phyloP scores from a whole-genome alignment of 108 stramenopile species.

The Skeletonema menzelii region DNA sequence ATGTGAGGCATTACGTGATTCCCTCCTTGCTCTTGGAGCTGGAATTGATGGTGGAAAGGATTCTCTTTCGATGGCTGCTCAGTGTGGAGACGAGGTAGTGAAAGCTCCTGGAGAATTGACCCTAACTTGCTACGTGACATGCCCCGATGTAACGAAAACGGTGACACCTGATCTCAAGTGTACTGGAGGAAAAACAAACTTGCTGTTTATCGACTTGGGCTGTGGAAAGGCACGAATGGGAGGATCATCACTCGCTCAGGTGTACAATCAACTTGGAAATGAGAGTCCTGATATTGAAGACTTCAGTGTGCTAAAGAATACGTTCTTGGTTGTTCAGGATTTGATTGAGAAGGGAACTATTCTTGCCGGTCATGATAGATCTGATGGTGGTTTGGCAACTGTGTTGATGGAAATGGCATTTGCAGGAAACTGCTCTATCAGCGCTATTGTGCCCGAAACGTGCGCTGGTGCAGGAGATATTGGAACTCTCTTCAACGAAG shows the following conservation, averaged over 20 bases:
- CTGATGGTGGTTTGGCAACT: slow-evolving; percentile 94
- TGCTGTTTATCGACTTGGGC: slow-evolving; percentile 92
- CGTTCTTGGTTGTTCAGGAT: slow-evolving; percentile 90
- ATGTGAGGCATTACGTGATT: slow-evolving; percentile 92
- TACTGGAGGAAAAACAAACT: slow-evolving; percentile 57
- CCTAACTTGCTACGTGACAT: slow-evolving; percentile 95
- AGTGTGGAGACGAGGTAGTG: slow-evolving; percentile 92
- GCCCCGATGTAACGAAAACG: slow-evolving; percentile 92
- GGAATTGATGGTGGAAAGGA: slow-evolving; percentile 99
- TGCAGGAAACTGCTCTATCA: slow-evolving; percentile 95
- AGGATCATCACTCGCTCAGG: slow-evolving; percentile 95
- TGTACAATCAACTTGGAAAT: slow-evolving; percentile 92
- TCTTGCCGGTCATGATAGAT: slow-evolving; percentile 95
- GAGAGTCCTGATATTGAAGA: slow-evolving; percentile 93
- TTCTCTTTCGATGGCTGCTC: slow-evolving; percentile 98
- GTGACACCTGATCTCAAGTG: slow-evolving; percentile 97
- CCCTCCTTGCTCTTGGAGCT: slow-evolving; percentile 85
- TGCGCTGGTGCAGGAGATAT: slow-evolving; percentile 67
- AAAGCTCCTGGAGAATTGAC: slow-evolving; percentile 98
- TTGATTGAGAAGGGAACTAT: slow-evolving; percentile 80
- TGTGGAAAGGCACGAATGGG: slow-evolving; percentile 88
- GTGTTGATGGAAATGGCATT: slow-evolving; percentile 98
- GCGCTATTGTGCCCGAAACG: slow-evolving; percentile 77
- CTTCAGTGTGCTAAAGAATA: slow-evolving; percentile 76
- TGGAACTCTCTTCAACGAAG: slow-evolving; percentile 93